Percentiles rank a stretch among this genome's conserved stretches.
Evolutionary conservation across 2,329 filamentous ascomycete genomes (phyloP).

Genomic region (Alternaria ventricosa): DNA sequence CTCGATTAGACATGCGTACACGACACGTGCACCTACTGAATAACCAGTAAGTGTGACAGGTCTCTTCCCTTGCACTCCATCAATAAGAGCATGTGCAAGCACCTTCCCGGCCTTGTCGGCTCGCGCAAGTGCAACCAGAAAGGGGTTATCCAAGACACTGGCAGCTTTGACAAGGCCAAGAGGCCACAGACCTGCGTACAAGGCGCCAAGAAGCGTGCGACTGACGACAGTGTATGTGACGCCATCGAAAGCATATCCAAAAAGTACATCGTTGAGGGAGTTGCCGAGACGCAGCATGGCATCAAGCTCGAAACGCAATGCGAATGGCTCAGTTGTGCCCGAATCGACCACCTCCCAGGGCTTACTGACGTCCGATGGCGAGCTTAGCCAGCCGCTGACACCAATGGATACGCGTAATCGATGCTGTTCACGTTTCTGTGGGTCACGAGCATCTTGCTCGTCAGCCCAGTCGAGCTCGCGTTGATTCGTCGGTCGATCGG

Average conservation of each 20-base stretch:
- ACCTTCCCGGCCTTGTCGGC: conserved; percentile 81
- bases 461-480: conserved; percentile 32
- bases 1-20: conserved; percentile 78
- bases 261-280: conserved; percentile 77
- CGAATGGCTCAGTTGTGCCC: conserved; percentile 74
- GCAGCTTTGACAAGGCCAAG: conserved; percentile 54
- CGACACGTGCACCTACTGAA: conserved; percentile 78
- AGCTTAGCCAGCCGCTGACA: conserved; percentile 79
- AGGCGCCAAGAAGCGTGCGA: conserved; percentile 55
- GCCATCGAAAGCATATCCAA: conserved; percentile 76
- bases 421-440: conserved; percentile 38
- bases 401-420: conserved; percentile 76
- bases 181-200: conserved; percentile 56
- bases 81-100: conserved; percentile 80
- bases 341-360: conserved; percentile 79
- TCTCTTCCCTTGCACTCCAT: conserved; percentile 78
- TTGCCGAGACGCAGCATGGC: conserved; percentile 77
- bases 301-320: conserved; percentile 80
- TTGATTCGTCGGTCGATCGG: conserved; percentile 28
- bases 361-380: conserved; percentile 70
- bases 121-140: conserved; percentile 74
- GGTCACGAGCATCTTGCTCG: conserved; percentile 33
- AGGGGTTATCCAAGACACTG: conserved; percentile 78
- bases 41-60: conserved; percentile 83
- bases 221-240: conserved; percentile 77